A percentile compares a stretch with the other conserved stretches of the same genome.
Evolutionary conservation across 306 rosid species (phyloP).

Genomic region (Quercus engelmannii): DNA sequence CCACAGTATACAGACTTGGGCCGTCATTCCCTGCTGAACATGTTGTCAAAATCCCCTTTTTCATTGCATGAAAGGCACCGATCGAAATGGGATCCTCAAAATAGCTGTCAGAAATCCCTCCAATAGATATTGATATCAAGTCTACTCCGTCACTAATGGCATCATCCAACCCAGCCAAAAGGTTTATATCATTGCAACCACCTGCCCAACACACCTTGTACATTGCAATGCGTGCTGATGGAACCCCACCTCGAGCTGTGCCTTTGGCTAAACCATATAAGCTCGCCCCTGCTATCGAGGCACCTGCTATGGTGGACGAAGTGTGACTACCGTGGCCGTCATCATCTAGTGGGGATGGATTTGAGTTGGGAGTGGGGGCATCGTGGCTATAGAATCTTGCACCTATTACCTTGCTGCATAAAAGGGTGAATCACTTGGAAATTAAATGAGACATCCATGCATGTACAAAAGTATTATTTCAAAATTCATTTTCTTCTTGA

Average conservation of each 20-base stretch:
- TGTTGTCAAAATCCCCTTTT: slow-evolving; percentile 53
- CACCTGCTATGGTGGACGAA: slow-evolving; percentile 37
- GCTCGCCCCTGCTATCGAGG: slow-evolving; percentile 40
- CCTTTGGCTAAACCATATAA: slow-evolving; percentile 63
- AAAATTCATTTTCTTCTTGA: too few species aligned
- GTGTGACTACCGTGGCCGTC: slow-evolving; percentile 56
- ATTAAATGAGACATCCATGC: too few species aligned
- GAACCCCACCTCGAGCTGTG: slow-evolving; percentile 50
- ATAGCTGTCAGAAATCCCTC: slow-evolving; percentile 23
- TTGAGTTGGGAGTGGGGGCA: too few species aligned
- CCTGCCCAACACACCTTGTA: slow-evolving; percentile 57
- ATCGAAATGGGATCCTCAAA: slow-evolving; percentile 2
- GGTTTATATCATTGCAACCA: slow-evolving; percentile 64
- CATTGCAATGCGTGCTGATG: too few species aligned
- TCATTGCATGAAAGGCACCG: slow-evolving; percentile 45
- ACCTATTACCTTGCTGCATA: too few species aligned
- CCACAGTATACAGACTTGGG: slow-evolving; percentile 36
- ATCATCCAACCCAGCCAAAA: slow-evolving; percentile 67
- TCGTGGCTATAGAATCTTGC: too few species aligned
- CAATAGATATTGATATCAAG: slow-evolving; percentile 57
- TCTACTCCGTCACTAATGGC: slow-evolving; percentile 81
- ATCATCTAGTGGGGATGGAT: slow-evolving; percentile 40
- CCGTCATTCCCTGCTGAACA: slow-evolving; percentile 65
- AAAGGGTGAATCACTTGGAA: too few species aligned
- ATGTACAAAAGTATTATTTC: too few species aligned